Evolutionary conservation across 352 stramenopile species (phyloP), one percentile per base, ranked within the genome.

Genomic region (Phytophthora niederhauseri): DNA sequence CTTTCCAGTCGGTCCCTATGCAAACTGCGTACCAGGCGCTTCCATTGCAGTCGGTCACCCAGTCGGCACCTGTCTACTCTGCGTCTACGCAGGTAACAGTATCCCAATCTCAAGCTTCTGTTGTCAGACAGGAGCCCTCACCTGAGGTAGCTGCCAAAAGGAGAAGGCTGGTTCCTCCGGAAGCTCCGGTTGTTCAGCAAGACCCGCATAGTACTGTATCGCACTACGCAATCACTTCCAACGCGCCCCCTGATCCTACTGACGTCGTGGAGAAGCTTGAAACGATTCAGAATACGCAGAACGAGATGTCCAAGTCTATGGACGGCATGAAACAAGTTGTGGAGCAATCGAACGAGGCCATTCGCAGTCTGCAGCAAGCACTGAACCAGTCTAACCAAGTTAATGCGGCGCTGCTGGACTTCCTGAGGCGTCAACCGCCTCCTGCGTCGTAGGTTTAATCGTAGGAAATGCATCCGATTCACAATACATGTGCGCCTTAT

Each of bases 361-460:
- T 77, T 64, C 55, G 56, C 11, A 57, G 61, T 8, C 41, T 75
- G 11, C 60, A 75, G 28, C 36, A 72, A 30, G 57, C 70, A 12
- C 46, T 77, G 36, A 62, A 41, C 11, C 70, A 77, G 50, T 73
- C 70, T 6, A 76, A 70, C 19, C 64, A 76, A 62, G 66, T 72
- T n/a, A 77, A 72, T 9, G 46, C 70, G 24, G 66, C 66, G 8
- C 54, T 76, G 31, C 57, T 76, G 28, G 59, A 70, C 9, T 76
- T 76, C 48, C 43, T 76, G 45, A 63, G 46, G 22, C 54, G 34
- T 15, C 36, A 61, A 55, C 41, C 70, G 28, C 48, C 61, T 22
- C 20, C 41, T 60, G 43, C 52, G 11, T 71, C 52, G 11, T 71
- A 50, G 30, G 46, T 28, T 41, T 56, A 12, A 53, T 34, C 28